Evolutionary conservation across 495 filamentous ascomycete species (phyloP).

Genomic region (Aspergillus bertholletiae): DNA sequence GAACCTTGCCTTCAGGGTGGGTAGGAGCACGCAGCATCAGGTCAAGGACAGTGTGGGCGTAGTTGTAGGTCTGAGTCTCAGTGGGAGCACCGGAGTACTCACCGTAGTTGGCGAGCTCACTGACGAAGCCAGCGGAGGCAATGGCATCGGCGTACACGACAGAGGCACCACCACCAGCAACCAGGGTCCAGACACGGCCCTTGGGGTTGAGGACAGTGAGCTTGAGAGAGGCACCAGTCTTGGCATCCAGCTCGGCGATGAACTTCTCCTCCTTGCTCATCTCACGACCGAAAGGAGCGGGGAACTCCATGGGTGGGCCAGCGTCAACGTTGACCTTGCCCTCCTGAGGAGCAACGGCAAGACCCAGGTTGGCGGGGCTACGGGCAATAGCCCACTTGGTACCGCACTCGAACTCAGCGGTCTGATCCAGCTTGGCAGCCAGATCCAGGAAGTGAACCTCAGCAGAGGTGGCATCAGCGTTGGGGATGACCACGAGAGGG

Average conservation of each 20-base stretch:
- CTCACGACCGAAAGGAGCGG: slow-evolving; percentile 97
- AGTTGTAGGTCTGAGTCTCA: slow-evolving; percentile 98
- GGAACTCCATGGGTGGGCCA: slow-evolving; percentile 97
- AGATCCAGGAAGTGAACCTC: slow-evolving; percentile 98
- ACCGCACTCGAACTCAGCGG: slow-evolving; percentile 98
- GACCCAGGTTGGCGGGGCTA: slow-evolving; percentile 79
- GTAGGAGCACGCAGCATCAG: slow-evolving; percentile 92
- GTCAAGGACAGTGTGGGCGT: slow-evolving; percentile 93
- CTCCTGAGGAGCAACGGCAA: slow-evolving; percentile 57
- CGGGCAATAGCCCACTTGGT: slow-evolving; percentile 97
- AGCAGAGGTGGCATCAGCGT: slow-evolving; percentile 84
- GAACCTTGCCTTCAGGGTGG: slow-evolving; percentile 87
- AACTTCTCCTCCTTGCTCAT: slow-evolving; percentile 97
- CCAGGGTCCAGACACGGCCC: slow-evolving; percentile 95
- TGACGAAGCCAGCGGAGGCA: slow-evolving; percentile 90
- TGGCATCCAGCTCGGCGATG: slow-evolving; percentile 96
- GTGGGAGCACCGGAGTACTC: slow-evolving; percentile 99
- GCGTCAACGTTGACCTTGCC: slow-evolving; percentile 90
- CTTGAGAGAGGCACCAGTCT: slow-evolving; percentile 98
- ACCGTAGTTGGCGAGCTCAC: slow-evolving; percentile 98
- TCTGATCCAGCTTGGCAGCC: slow-evolving; percentile 98
- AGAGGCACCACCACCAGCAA: slow-evolving; percentile 98
- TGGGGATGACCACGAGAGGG: slow-evolving; percentile 96
- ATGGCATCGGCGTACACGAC: slow-evolving; percentile 99
- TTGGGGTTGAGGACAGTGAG: slow-evolving; percentile 89